phyloP scores from a whole-genome alignment of 306 rosid species.

The Ziziphus jujuba region DNA sequence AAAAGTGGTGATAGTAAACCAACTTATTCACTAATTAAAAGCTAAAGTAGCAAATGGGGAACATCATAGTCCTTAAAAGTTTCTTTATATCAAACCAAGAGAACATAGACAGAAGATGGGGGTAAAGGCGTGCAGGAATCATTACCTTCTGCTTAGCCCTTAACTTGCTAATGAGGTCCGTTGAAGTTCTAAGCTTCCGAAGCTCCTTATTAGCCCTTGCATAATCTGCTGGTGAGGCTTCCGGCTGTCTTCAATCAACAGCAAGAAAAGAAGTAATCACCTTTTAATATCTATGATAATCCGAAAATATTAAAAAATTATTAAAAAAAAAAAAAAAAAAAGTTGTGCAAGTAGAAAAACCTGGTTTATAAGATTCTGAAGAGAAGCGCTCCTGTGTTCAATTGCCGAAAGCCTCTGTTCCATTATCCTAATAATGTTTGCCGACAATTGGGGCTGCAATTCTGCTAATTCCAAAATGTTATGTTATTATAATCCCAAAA shows the following conservation, averaged over 20 bases:
- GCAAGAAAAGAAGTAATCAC: constrained; percentile 12
- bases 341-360: constrained; percentile 11
- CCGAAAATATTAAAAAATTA: not conserved
- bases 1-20: no score
- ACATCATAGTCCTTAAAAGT: no score
- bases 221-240: constrained; percentile 70
- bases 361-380: constrained; percentile 55
- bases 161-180: constrained; percentile 63
- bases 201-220: constrained; percentile 93
- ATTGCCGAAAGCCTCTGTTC: constrained; percentile 68
- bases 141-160: constrained; percentile 78
- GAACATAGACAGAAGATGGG: not conserved
- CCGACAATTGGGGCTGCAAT: constrained; percentile 49
- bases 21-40: no score
- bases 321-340: not conserved
- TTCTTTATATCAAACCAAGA: no score
- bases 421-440: constrained; percentile 66
- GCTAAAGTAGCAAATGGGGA: no score
- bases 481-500: not conserved
- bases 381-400: constrained; percentile 58
- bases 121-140: not conserved
- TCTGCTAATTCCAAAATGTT: constrained; percentile 27
- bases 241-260: constrained; percentile 83
- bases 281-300: not conserved
- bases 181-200: constrained; percentile 57